These are phyloP conservation scores for Lippia alba DNA, from an alignment of 305 asterid genomes.

Conservation along the genomic window DNA sequence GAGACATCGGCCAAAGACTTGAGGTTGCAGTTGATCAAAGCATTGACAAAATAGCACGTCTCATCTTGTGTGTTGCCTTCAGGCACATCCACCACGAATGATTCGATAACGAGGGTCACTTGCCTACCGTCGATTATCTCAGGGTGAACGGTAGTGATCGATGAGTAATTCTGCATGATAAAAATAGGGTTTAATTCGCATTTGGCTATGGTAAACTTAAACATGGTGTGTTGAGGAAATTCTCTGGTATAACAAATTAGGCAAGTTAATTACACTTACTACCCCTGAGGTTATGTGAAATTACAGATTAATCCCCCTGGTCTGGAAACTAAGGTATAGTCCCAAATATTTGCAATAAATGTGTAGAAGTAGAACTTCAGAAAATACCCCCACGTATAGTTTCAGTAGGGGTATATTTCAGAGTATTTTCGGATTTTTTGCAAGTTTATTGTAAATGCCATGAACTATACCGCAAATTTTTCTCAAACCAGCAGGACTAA, in stretches of 20 bases:
- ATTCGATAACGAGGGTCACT: conserved; percentile 75
- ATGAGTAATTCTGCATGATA: conserved; percentile 72
- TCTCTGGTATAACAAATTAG: too few species aligned
- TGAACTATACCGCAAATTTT: too few species aligned
- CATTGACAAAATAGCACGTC: conserved; percentile 82
- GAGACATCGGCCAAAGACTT: conserved; percentile 87
- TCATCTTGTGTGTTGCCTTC: conserved; percentile 87
- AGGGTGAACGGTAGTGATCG: conserved; percentile 71
- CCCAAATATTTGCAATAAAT: background rate
- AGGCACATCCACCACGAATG: conserved; percentile 87
- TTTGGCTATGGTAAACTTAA: too few species aligned
- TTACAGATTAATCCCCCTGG: background rate
- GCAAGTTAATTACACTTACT: too few species aligned
- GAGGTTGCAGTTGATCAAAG: conserved; percentile 87
- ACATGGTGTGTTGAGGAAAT: too few species aligned
- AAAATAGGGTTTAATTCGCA: background rate
- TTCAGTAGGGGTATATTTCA: too few species aligned
- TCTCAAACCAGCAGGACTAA: too few species aligned
- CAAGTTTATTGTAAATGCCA: too few species aligned
- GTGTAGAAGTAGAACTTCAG: too few species aligned
- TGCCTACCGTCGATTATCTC: conserved; percentile 72
- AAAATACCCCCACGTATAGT: too few species aligned
- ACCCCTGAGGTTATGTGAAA: too few species aligned
- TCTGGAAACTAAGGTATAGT: background rate
- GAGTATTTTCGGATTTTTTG: too few species aligned